Base-by-base conservation (phyloP, 2,329 filamentous ascomycete genomes). In the Fusarium brevicatenulatum region DNA sequence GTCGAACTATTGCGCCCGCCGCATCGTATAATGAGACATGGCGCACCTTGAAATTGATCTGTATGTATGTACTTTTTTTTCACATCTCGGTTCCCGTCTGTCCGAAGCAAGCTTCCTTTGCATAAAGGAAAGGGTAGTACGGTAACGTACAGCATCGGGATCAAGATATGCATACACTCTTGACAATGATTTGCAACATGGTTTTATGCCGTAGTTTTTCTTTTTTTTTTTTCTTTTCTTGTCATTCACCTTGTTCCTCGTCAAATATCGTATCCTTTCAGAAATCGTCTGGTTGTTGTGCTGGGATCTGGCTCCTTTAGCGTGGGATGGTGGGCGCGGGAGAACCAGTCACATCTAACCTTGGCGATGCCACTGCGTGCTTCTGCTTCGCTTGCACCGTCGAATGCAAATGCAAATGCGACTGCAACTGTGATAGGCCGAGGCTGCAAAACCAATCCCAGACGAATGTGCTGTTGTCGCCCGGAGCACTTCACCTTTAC, bases 401-500 rank as follows among this genome's bases (percentile, higher is more conserved):
- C 23, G 12, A 68, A 64, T 57, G 58, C 44, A 55, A 47, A 23
- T 59, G 55, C 46, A 53, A 54, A 34, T 30, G 25, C 46, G 11
- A 19, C 53, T 58, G 61, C 47, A 57, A 47, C 39, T 46, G 46
- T 70, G 70, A 73, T 72, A 66, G 66, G 70, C 40, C 50, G 58
- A 57, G 37, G 21, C 39, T 28, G 36, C 30, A 40, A 73, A 61
- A 53, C 64, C 60, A 60, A 70, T 56, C 62, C 54, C 64, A 42
- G 52, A 36, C 34, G 32, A 44, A 62, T 68, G 65, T 49, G 64
- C 25, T 62, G 63, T 62, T 68, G 55, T 68, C 60, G 63, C 53
- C 63, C 70, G 70, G 70, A 62, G 70, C 54, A 61, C 47, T 61
- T 71, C 44, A 58, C 70, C 70, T 68, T 68, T 73, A 68, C 25